Conservation (phyloP, 2,329 filamentous ascomycete genomes). For the Hypoxylon sp. region DNA sequence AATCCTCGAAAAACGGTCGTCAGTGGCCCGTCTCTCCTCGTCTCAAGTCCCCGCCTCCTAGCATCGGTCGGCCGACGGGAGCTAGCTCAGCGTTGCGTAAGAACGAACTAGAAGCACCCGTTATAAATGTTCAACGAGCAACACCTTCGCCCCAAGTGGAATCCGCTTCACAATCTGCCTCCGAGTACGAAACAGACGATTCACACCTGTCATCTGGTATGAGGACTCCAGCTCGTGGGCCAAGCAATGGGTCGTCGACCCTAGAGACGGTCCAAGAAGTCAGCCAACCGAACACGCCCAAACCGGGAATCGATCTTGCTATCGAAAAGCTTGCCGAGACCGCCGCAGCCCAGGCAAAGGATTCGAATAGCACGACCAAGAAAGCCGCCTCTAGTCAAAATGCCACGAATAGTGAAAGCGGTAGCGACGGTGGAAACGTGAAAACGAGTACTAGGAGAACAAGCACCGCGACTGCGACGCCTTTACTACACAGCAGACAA, state of each 20-base stretch:
- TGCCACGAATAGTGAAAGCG: constrained; percentile 62
- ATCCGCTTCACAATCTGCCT: constrained; percentile 49
- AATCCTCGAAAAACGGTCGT: constrained; percentile 63
- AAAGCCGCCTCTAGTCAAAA: constrained; percentile 58
- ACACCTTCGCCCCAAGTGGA: constrained; percentile 57
- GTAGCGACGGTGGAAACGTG: constrained; percentile 71
- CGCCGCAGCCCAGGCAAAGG: constrained; percentile 51
- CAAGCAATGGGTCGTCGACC: constrained; percentile 66
- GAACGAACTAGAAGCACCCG: constrained; percentile 59
- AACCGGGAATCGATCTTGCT: constrained; percentile 54
- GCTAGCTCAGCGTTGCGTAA: constrained; percentile 47
- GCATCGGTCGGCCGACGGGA: constrained; percentile 52
- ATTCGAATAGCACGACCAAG: constrained; percentile 51
- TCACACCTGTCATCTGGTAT: constrained; percentile 59
- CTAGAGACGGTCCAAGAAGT: constrained; percentile 93
- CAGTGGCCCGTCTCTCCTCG: constrained; percentile 82
- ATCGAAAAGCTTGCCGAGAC: constrained; percentile 63
- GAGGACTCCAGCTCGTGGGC: constrained; percentile 67
- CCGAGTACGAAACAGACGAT: constrained; percentile 65
- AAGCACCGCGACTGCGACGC: constrained; percentile 55
- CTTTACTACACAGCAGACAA: constrained; percentile 67
- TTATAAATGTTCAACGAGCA: constrained; percentile 62
- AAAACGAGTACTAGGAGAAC: constrained; percentile 54
- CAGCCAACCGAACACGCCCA: constrained; percentile 78
- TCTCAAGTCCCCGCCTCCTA: constrained; percentile 78